Conservation (phyloP, 1,139 yeast species). For the Saccharomycopsis hybrid region DNA sequence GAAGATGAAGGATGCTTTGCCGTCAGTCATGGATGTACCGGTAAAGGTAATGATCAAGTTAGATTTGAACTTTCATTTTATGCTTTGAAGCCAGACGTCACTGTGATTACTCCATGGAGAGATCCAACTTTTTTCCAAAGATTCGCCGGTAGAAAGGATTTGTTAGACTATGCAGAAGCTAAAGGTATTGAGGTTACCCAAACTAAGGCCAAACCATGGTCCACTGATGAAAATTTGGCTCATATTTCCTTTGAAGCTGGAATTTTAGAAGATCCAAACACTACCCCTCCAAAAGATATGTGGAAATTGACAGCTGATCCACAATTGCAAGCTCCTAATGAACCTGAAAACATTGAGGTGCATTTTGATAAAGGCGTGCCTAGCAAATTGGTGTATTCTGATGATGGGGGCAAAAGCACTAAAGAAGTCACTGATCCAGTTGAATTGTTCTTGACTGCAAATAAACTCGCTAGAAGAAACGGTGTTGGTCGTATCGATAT, state of each 20-base stretch:
- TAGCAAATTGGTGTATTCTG: slow-evolving; percentile 59
- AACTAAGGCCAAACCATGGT: slow-evolving; percentile 99
- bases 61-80: slow-evolving; percentile 95
- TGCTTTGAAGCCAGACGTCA: slow-evolving; percentile 95
- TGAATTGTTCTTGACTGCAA: slow-evolving; percentile 86
- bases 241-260: slow-evolving; percentile 99
- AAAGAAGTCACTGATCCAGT: slow-evolving; percentile 69
- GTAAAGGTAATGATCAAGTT: slow-evolving; percentile 99
- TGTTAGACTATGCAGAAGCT: slow-evolving; percentile 85
- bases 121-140: slow-evolving; percentile 89
- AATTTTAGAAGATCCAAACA: slow-evolving; percentile 94
- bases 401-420: slow-evolving; percentile 45
- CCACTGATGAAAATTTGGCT: slow-evolving; percentile 97
- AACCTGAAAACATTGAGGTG: slow-evolving; percentile 82
- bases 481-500: slow-evolving; percentile 99
- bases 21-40: slow-evolving; percentile 98
- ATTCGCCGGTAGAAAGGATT: slow-evolving; percentile 96
- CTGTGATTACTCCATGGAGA: slow-evolving; percentile 99
- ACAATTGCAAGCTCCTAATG: slow-evolving; percentile 75
- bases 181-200: slow-evolving; percentile 93
- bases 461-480: slow-evolving; percentile 94
- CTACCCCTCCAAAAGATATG: slow-evolving; percentile 99
- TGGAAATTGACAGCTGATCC: slow-evolving; percentile 99
- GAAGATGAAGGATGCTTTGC: slow-evolving; percentile 97
- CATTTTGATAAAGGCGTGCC: slow-evolving; percentile 87